Base-by-base conservation (phyloP, 768 basidiomycete genomes). In the Boletus sensibilis region DNA sequence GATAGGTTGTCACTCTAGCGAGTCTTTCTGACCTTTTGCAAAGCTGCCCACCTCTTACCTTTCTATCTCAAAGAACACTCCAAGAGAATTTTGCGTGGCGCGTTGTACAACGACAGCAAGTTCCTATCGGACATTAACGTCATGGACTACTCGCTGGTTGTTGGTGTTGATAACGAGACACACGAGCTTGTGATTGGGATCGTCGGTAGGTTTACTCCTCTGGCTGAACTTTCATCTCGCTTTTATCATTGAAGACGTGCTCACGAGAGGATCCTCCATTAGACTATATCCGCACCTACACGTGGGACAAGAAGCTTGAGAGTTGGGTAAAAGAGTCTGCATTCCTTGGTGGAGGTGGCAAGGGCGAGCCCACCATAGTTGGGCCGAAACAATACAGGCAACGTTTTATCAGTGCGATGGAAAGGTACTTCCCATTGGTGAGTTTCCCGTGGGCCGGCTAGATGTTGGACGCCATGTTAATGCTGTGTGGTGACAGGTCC, bases 231-330 rank as follows among this genome's bases (percentile, higher is more conserved):
- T 12, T 20, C 20, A 20, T 21, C 29, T 8, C 16, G 18, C 18
- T 23, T 16, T 31, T 37, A 7, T 23, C 62, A 12, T 60, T 54
- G 16, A 14, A 33, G 23, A 10, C 6, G 5, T 55, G 45, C 46
- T 68, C 44, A 63, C 33, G 20, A 21, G 42, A 10, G 37, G 21
- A 50, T 50, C 13, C 27, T 45, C 44, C 25, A 3, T 25, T 52
- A 95, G 94, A 97, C 70, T 97, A 94, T 67, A 92, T 96, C 60
- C 88, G 94, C 10, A 94, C 94, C 4, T 96, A 95, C 67, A 96
- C 93, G 0, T 97, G 94, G 94, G 97, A 99, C 76, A 99, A 99
- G 77, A 94, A 94, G 64, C 76, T 99, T 18, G 97, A 98, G 75
- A 98, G 88, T 57, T 97, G 93, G 94, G 93, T 98, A 42, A 99